Conservation (phyloP, 768 basidiomycete species). For the Pulveroboletus frians region DNA sequence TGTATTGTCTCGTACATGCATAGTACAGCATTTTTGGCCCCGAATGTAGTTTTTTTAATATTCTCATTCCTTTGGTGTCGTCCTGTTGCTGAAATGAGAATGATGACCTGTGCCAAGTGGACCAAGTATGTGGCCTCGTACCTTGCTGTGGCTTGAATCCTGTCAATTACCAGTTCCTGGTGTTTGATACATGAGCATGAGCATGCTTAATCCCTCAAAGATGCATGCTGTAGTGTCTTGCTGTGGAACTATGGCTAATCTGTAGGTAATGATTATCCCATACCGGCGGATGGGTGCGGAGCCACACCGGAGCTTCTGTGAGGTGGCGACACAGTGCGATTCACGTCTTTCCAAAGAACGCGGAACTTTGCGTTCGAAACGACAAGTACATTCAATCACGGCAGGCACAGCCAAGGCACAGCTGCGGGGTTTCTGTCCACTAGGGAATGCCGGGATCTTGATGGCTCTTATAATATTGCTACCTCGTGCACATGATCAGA, state of each 20-base stretch:
- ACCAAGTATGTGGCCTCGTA: neutral
- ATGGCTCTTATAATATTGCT: slow-evolving; percentile 1
- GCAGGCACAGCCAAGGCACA: slow-evolving; percentile 9
- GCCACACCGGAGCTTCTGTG: neutral
- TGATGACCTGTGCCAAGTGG: neutral
- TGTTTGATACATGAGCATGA: neutral
- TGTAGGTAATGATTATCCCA: neutral
- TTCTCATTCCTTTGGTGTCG: neutral
- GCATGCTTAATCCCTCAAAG: neutral
- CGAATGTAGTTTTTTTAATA: neutral
- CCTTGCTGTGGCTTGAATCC: neutral
- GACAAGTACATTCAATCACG: slow-evolving; percentile 1
- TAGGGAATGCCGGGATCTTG: slow-evolving; percentile 4
- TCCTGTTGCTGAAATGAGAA: neutral
- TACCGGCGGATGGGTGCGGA: neutral
- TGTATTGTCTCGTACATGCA: neutral
- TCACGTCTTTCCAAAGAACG: neutral
- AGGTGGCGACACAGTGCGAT: no score
- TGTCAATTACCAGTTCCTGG: neutral
- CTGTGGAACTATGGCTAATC: neutral
- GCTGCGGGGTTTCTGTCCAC: slow-evolving; percentile 1
- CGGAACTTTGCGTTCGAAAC: neutral
- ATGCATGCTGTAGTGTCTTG: neutral
- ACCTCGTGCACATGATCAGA: slow-evolving; percentile 15
- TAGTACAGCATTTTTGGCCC: neutral